phyloP scores from a whole-genome alignment of 345 rosid species.

The Cochlearia excelsa region DNA sequence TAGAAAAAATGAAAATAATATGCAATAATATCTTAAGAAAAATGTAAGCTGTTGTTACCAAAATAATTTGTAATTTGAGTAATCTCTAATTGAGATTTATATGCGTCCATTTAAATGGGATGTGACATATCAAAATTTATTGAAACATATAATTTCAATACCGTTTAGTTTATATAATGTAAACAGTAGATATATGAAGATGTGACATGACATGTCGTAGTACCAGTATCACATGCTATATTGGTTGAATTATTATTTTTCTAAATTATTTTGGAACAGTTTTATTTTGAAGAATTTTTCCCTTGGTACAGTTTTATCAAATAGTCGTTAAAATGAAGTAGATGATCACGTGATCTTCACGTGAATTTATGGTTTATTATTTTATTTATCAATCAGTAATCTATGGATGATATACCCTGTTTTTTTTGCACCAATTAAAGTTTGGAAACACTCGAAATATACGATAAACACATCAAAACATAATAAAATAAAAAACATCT shows the following conservation, averaged over 20 bases:
- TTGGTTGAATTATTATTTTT: conserved; percentile 24
- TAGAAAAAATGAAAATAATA: conserved; percentile 3
- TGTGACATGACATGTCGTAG: conserved; percentile 36
- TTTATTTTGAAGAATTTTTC: conserved; percentile 10
- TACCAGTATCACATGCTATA: conserved; percentile 30
- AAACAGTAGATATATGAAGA: conserved; percentile 2
- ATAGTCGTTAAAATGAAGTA: conserved; percentile 14
- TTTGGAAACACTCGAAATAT: conserved; percentile 7
- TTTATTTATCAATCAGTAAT: not conserved
- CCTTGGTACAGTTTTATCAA: conserved; percentile 1
- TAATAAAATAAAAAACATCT: no score
- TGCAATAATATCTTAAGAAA: conserved; percentile 2
- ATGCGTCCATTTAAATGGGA: conserved; percentile 20
- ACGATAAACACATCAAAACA: no score
- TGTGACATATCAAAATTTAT: not conserved
- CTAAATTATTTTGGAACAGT: conserved; percentile 5
- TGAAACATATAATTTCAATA: no score
- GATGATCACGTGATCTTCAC: conserved; percentile 34
- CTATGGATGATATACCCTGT: conserved; percentile 1
- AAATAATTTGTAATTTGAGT: no score
- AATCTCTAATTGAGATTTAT: not conserved
- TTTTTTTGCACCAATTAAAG: conserved; percentile 25
- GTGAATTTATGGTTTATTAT: conserved; percentile 23
- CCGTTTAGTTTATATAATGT: no score
- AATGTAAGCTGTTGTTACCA: not conserved